Evolutionary conservation across 495 filamentous ascomycete genomes (phyloP).

Genomic region (Aspergillus ostianus): DNA sequence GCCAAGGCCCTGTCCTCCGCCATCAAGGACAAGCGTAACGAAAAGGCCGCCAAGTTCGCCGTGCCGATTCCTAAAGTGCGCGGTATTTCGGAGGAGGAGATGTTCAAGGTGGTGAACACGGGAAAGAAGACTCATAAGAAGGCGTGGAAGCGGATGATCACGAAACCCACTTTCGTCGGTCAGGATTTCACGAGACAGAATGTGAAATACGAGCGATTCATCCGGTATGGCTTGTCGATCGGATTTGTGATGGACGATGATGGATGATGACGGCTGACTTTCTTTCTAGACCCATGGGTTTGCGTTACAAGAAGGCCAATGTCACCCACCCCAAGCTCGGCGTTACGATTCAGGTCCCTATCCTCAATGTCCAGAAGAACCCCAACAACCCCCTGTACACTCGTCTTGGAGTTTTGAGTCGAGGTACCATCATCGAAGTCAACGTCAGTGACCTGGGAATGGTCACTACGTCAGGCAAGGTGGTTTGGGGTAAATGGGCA

Average conservation of each 20-base stretch:
- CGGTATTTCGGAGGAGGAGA: slow-evolving; percentile 94
- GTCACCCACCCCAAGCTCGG: slow-evolving; percentile 81
- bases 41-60: slow-evolving; percentile 93
- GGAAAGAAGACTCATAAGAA: slow-evolving; percentile 79
- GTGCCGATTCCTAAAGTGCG: slow-evolving; percentile 93
- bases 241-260: neutral
- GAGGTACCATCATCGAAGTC: slow-evolving; percentile 93
- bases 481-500: slow-evolving; percentile 86
- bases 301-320: slow-evolving; percentile 92
- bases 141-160: slow-evolving; percentile 95
- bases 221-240: slow-evolving; percentile 29
- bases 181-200: slow-evolving; percentile 88
- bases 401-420: slow-evolving; percentile 88
- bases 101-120: slow-evolving; percentile 97
- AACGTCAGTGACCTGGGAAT: slow-evolving; percentile 93
- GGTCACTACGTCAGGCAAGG: slow-evolving; percentile 89
- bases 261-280: slow-evolving; percentile 65
- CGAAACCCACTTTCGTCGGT: slow-evolving; percentile 86
- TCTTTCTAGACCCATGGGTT: slow-evolving; percentile 62
- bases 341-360: slow-evolving; percentile 90
- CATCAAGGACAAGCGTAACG: slow-evolving; percentile 84
- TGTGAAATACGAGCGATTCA: slow-evolving; percentile 93
- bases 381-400: slow-evolving; percentile 94
- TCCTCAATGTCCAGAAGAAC: slow-evolving; percentile 97
- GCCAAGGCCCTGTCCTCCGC: slow-evolving; percentile 84